A percentile compares a stretch with the other conserved stretches of the same genome.
Conservation (phyloP, 1,284 basidiomycete species). For the Ustanciosporium gigantosporum region DNA sequence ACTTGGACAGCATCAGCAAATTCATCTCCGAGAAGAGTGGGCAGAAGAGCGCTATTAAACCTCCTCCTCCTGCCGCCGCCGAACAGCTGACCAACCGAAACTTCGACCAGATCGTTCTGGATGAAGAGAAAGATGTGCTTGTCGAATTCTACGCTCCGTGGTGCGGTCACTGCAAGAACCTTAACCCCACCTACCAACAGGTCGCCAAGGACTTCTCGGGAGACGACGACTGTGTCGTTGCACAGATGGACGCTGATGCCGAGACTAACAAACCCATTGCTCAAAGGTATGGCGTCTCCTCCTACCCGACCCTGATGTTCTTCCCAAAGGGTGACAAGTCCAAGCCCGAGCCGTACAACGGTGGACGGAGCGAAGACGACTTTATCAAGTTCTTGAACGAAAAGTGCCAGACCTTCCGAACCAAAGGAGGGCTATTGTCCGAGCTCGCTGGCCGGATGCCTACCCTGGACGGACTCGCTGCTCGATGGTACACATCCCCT, state of each 20-base stretch:
- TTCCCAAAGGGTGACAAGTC: slow-evolving; percentile 73
- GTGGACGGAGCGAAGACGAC: slow-evolving; percentile 70
- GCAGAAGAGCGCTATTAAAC: slow-evolving; percentile 80
- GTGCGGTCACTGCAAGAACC: slow-evolving; percentile 84
- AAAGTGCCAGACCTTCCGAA: slow-evolving; percentile 82
- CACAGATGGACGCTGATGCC: slow-evolving; percentile 87
- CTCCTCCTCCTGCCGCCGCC: slow-evolving; percentile 76
- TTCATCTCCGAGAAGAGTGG: slow-evolving; percentile 77
- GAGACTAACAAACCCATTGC: slow-evolving; percentile 76
- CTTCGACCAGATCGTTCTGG: slow-evolving; percentile 79
- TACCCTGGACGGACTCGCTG: slow-evolving; percentile 77
- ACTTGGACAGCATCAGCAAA: slow-evolving; percentile 74
- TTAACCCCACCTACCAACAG: slow-evolving; percentile 90
- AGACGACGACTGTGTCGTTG: slow-evolving; percentile 77
- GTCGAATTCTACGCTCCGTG: slow-evolving; percentile 93
- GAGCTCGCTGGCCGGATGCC: slow-evolving; percentile 79
- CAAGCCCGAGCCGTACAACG: slow-evolving; percentile 71
- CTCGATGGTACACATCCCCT: slow-evolving; percentile 72
- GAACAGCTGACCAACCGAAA: slow-evolving; percentile 73
- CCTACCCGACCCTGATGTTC: slow-evolving; percentile 85
- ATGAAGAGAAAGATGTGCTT: slow-evolving; percentile 89
- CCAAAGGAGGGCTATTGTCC: slow-evolving; percentile 77
- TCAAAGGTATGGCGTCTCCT: slow-evolving; percentile 71
- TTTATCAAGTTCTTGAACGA: slow-evolving; percentile 74
- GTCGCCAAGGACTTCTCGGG: slow-evolving; percentile 82